Evolutionary conservation across 768 basidiomycete genomes (phyloP).

Genomic region (Tulasnella sp.): DNA sequence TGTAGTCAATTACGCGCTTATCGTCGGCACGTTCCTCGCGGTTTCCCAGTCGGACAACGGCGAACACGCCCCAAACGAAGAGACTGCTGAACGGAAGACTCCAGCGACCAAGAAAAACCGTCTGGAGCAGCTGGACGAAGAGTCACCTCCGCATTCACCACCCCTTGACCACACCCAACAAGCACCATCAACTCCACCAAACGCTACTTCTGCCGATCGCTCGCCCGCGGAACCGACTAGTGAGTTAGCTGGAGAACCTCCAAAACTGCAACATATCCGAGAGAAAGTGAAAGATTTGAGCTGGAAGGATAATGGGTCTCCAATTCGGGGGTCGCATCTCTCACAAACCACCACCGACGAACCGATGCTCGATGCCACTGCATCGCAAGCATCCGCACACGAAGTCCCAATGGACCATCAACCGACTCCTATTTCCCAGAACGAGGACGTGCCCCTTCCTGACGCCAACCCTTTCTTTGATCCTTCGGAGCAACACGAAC

Average conservation of each 20-base stretch:
- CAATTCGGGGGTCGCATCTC: not conserved
- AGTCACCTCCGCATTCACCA: constrained; percentile 11
- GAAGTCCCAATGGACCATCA: not conserved
- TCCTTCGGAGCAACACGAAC: not conserved
- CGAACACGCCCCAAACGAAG: not conserved
- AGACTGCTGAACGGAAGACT: constrained; percentile 42
- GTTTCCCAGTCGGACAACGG: constrained; percentile 7
- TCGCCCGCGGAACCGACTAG: constrained; percentile 35
- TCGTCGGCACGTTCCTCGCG: constrained; percentile 3
- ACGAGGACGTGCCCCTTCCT: not conserved
- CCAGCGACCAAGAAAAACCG: constrained; percentile 65
- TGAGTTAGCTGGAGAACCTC: constrained; percentile 1
- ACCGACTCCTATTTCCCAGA: not conserved
- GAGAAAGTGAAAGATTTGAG: constrained; percentile 66
- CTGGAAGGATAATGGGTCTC: constrained; percentile 38
- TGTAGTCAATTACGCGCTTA: constrained; percentile 3
- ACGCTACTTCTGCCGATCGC: constrained; percentile 51
- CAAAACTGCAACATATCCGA: constrained; percentile 64
- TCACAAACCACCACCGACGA: not conserved
- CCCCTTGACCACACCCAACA: constrained; percentile 7
- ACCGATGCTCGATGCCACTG: not conserved
- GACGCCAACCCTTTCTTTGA: not conserved
- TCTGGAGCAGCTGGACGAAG: constrained; percentile 38
- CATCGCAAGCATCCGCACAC: not conserved
- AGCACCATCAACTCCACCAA: not conserved